Evolutionary conservation across 768 basidiomycete species (phyloP), one percentile per base, ranked within the genome.

Genomic region (Terana coerulea): DNA sequence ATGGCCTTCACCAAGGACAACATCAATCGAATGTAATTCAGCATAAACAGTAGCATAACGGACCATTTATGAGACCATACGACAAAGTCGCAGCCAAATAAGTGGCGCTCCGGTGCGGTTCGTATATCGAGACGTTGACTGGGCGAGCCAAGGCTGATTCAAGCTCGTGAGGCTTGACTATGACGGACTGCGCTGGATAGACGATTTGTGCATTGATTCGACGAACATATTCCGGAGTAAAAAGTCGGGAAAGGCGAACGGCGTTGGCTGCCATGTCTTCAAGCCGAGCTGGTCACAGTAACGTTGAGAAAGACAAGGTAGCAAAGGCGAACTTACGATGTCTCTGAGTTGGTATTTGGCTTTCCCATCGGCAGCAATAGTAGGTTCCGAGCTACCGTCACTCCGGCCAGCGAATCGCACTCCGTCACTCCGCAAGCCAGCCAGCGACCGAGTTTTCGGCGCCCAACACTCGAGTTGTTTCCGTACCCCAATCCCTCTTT

Each of bases 131-230:
- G 5, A 61, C 53, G 21, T 68, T 55, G 33, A 69, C 34, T 15
- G 69, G 69, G 3, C 68, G 59, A 17, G 54, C 54, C 10, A 71
- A 52, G 1, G 69, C 59, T 1, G 68, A 69, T 39, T 59, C 57
- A 14, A 71, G 61, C 55, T 69, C 68, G 49, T 69, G 68, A 5
- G 70, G 64, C 50, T 70, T 69, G 21, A 70, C 68, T 7, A 67
- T 46, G 10, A 49, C 50, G 3, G 64, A 60, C 21, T 22, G 29
- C 2, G 59, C 61, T 1, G 70, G 70, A 49, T 69, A 52, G 12
- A 70, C 68, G 10, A 72, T 58, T 51, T 70, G 69, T 1, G 68
- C 67, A 49, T 70, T 69, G 22, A 69, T 64, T 11, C 51, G 46
- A 7, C 52, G 40, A 2, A 62, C 62, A 35, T 61, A 60, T 52